phyloP scores from a whole-genome alignment of 306 rosid species.

The Spatholobus suberectus region DNA sequence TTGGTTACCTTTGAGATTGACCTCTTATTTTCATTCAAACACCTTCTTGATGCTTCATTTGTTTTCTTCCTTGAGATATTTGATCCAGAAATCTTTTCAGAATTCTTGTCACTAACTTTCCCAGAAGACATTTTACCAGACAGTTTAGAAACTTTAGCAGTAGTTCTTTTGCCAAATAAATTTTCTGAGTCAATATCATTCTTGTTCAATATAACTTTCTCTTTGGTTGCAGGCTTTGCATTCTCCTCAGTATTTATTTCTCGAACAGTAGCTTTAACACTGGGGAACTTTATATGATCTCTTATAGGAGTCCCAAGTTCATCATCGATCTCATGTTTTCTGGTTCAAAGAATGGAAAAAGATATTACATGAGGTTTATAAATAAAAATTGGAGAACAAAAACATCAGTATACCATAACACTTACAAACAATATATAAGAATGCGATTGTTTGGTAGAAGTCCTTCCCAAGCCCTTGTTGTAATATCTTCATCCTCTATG shows the following conservation, averaged over 20 bases:
- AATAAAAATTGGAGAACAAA: slow-evolving; percentile 40
- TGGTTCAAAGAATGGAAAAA: slow-evolving; percentile 45
- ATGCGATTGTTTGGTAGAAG: slow-evolving; percentile 78
- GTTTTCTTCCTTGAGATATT: slow-evolving; percentile 55
- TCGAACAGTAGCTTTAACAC: slow-evolving; percentile 39
- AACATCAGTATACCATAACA: slow-evolving; percentile 5
- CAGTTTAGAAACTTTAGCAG: slow-evolving; percentile 43
- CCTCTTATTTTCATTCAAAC: slow-evolving; percentile 44
- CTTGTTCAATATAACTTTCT: slow-evolving; percentile 49
- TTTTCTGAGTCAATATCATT: slow-evolving; percentile 41
- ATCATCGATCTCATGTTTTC: slow-evolving; percentile 79
- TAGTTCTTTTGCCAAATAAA: slow-evolving; percentile 41
- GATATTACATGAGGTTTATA: slow-evolving; percentile 25
- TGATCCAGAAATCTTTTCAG: slow-evolving; percentile 50
- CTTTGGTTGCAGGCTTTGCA: slow-evolving; percentile 48
- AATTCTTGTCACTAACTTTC: slow-evolving; percentile 43
- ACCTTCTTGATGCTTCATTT: slow-evolving; percentile 44
- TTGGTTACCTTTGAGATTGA: slow-evolving; percentile 46
- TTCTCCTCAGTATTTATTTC: slow-evolving; percentile 47
- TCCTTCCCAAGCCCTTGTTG: slow-evolving; percentile 79
- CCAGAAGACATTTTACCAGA: slow-evolving; percentile 46
- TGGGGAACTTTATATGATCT: slow-evolving; percentile 79
- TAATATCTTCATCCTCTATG: slow-evolving; percentile 48
- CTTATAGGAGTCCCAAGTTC: slow-evolving; percentile 76
- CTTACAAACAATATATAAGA: slow-evolving; percentile 94